Base-by-base conservation (phyloP, 2,329 filamentous ascomycete species). In the Exophiala calicioides region DNA sequence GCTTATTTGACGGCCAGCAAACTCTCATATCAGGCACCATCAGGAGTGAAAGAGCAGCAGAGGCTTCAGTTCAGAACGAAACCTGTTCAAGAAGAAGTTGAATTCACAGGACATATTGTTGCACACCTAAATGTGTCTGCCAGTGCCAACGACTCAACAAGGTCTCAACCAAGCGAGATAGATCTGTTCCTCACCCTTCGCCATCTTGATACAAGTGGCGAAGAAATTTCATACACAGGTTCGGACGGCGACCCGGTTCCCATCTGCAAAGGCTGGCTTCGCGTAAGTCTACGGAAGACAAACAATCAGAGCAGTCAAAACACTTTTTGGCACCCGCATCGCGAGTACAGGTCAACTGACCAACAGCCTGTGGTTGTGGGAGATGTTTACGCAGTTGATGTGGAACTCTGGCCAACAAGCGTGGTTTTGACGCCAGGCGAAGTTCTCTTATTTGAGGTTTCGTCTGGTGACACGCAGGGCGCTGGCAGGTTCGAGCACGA, bases 101-200 rank as follows among this genome's bases (percentile, higher is more conserved):
- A 88, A 59, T 78, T 88, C 46, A 88, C 85, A 0, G 85, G 85
- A 0, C 81, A 87, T 58, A 69, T 86, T 21, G 71, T 79, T 0
- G 82, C 82, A 0, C 82, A 80, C 53, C 68, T 88, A 3, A 80
- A 81, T 50, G 77, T 86, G 0, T 85, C 82, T 0, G 66, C 72
- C 27, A 71, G 65, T 2, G 61, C 73, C 1, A 58, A 70, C 19
- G 58, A 69, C 3, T n/a, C n/a, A n/a, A 65, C 64, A 1, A 60
- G 65, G 1, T 57, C 63, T 9, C 66, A 83, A 0, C 75, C 75
- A 0, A 67, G 65, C 1, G 76, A 80, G 30, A 74, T 69, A 29
- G 77, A 79, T 48, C 62, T 79, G 16, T 79, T 79, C 60, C 51
- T 84, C 2, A 81, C 77, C 0, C 67, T 82, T 8, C 71, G 77